Evolutionary conservation across 2,329 filamentous ascomycete genomes (phyloP).

Genomic region (Trichoderma sp.): DNA sequence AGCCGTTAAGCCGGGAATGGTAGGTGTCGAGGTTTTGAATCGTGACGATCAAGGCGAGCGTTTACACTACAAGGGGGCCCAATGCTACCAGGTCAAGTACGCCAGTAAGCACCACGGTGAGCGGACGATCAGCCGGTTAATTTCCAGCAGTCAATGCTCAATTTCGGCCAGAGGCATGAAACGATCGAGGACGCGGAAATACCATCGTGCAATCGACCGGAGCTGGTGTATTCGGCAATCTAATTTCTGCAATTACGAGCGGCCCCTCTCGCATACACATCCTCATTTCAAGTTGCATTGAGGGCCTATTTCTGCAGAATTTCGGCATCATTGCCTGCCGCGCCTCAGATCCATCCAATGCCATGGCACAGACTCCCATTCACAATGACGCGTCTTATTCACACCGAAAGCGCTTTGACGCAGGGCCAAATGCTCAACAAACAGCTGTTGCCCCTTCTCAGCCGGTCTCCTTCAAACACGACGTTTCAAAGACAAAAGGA

Average conservation of each 20-base stretch:
- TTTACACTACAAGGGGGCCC: background rate
- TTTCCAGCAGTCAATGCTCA: conserved; percentile 19
- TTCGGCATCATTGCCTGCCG: background rate
- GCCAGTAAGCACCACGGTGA: background rate
- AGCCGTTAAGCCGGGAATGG: conserved; percentile 3
- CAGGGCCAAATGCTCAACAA: background rate
- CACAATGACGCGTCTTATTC: background rate
- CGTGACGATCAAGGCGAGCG: background rate
- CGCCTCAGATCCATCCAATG: background rate
- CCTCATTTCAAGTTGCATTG: conserved; percentile 2
- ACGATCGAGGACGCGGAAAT: background rate
- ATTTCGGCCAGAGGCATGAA: conserved; percentile 9
- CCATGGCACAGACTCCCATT: background rate
- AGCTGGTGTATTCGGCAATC: background rate
- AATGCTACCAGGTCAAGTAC: background rate
- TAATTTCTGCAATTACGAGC: background rate
- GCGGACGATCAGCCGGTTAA: background rate
- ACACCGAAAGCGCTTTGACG: background rate
- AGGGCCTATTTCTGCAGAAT: background rate
- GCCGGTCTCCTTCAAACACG: background rate
- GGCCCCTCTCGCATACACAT: background rate
- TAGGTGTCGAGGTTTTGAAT: conserved; percentile 9
- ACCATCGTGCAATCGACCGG: background rate
- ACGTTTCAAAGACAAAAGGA: conserved; percentile 9
- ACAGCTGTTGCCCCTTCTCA: background rate